Percentiles rank a stretch among this genome's conserved stretches.
Evolutionary conservation across 495 filamentous ascomycete genomes (phyloP).

Genomic region (Oidiodendron maius): DNA sequence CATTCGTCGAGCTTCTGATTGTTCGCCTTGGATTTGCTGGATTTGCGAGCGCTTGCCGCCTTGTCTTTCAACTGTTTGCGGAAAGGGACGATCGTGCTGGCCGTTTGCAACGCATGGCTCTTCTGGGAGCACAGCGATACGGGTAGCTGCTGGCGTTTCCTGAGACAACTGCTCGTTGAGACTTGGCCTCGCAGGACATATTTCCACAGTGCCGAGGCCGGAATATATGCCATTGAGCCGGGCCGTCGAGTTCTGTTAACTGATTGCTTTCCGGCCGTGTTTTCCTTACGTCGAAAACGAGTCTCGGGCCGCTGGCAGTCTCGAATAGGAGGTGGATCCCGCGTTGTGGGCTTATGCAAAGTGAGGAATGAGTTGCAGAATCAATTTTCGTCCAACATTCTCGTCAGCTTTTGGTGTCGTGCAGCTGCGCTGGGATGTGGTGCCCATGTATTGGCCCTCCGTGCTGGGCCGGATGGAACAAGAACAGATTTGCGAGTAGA

Average conservation of each 20-base stretch:
- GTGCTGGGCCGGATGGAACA: conserved; percentile 4
- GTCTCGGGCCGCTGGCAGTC: no score
- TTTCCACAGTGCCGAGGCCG: conserved; percentile 33
- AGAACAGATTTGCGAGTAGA: conserved; percentile 11
- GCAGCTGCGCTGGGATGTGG: conserved; percentile 15
- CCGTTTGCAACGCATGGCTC: conserved; percentile 4
- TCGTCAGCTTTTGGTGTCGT: not conserved
- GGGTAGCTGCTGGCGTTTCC: not conserved
- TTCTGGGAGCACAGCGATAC: conserved; percentile 1
- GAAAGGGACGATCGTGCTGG: conserved; percentile 40
- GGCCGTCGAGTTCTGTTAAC: no score
- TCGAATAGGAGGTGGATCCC: not conserved
- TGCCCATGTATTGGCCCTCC: conserved; percentile 16
- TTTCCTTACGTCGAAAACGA: no score
- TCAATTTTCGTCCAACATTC: conserved; percentile 3
- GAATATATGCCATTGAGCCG: conserved; percentile 32
- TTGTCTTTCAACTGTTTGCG: conserved; percentile 73
- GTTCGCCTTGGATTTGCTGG: conserved; percentile 31
- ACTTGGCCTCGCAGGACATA: conserved; percentile 43
- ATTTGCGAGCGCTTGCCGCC: conserved; percentile 45
- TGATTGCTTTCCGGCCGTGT: no score
- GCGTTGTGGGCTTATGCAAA: not conserved
- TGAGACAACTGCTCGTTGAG: conserved; percentile 32
- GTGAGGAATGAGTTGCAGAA: not conserved
- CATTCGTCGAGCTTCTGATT: conserved; percentile 56